phyloP scores from a whole-genome alignment of 2,329 filamentous ascomycete species.

The Metarhizium rileyi region DNA sequence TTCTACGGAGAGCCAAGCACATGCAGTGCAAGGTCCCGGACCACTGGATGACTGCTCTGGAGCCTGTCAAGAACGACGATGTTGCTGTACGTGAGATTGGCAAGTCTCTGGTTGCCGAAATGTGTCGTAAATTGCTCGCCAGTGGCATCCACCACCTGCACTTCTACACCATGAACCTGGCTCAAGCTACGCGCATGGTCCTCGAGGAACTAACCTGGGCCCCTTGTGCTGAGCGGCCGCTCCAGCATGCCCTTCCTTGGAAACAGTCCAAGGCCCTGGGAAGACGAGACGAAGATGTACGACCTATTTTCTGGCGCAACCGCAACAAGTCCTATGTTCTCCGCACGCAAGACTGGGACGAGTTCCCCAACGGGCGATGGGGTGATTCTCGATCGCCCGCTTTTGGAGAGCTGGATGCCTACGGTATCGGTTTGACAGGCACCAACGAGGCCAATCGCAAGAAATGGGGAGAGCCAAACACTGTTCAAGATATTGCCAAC shows the following conservation, averaged over 20 bases:
- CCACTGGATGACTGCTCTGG: slow-evolving; percentile 70
- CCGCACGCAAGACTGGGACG: slow-evolving; percentile 96
- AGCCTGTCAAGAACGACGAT: slow-evolving; percentile 95
- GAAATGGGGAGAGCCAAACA: slow-evolving; percentile 81
- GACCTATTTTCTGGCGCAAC: slow-evolving; percentile 98
- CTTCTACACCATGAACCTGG: slow-evolving; percentile 99
- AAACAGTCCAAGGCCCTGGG: slow-evolving; percentile 86
- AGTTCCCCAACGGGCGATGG: slow-evolving; percentile 98
- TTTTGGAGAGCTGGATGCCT: slow-evolving; percentile 89
- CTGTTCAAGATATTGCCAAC: slow-evolving; percentile 68
- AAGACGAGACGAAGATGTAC: slow-evolving; percentile 85
- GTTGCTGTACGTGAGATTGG: slow-evolving; percentile 84
- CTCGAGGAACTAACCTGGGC: slow-evolving; percentile 80
- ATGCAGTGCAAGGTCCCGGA: slow-evolving; percentile 78
- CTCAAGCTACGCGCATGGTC: slow-evolving; percentile 86
- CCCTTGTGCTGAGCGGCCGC: slow-evolving; percentile 65
- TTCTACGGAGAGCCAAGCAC: slow-evolving; percentile 81
- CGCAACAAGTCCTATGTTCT: slow-evolving; percentile 91
- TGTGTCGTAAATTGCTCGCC: slow-evolving; percentile 79
- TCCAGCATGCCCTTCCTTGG: slow-evolving; percentile 91
- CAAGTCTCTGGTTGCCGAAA: slow-evolving; percentile 73
- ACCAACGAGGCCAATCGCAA: slow-evolving; percentile 94
- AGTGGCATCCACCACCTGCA: slow-evolving; percentile 82
- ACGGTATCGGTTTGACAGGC: slow-evolving; percentile 86
- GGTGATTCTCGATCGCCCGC: slow-evolving; percentile 93